Conservation (phyloP, 768 basidiomycete genomes). For the Phylloporus sp. region DNA sequence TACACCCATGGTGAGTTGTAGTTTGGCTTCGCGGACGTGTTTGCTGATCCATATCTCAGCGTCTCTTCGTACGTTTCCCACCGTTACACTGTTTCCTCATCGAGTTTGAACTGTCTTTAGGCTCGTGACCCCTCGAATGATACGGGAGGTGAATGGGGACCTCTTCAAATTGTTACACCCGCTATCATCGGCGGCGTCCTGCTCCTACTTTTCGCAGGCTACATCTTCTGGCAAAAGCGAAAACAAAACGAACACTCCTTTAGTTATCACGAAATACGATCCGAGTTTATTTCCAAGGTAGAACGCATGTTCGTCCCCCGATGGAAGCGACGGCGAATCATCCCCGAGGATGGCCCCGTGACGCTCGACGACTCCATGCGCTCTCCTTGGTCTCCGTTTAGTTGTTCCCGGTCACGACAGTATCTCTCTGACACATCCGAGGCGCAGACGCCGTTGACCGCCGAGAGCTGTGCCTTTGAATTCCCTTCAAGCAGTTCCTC, state of each 20-base stretch:
- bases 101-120: constrained; percentile 7
- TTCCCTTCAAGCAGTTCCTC: constrained; percentile 8
- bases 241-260: constrained; percentile 2
- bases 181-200: constrained; percentile 32
- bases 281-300: constrained; percentile 14
- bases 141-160: constrained; percentile 14
- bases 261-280: constrained; percentile 11
- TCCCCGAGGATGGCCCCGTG: constrained; percentile 10
- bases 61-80: constrained; percentile 15
- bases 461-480: not conserved
- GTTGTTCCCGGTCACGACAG: constrained; percentile 7
- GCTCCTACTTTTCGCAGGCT: constrained; percentile 17
- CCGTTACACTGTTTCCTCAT: not conserved
- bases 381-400: not conserved
- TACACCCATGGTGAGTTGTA: constrained; percentile 7
- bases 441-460: constrained; percentile 25
- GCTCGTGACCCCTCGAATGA: constrained; percentile 7
- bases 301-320: constrained; percentile 13
- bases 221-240: constrained; percentile 24
- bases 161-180: constrained; percentile 33
- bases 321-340: constrained; percentile 12
- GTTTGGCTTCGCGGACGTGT: not conserved
- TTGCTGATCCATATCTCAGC: constrained; percentile 14
- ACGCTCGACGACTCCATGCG: constrained; percentile 25
- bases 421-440: constrained; percentile 25